Base-by-base conservation (phyloP, 495 filamentous ascomycete species). In the Patellaria atrata region DNA sequence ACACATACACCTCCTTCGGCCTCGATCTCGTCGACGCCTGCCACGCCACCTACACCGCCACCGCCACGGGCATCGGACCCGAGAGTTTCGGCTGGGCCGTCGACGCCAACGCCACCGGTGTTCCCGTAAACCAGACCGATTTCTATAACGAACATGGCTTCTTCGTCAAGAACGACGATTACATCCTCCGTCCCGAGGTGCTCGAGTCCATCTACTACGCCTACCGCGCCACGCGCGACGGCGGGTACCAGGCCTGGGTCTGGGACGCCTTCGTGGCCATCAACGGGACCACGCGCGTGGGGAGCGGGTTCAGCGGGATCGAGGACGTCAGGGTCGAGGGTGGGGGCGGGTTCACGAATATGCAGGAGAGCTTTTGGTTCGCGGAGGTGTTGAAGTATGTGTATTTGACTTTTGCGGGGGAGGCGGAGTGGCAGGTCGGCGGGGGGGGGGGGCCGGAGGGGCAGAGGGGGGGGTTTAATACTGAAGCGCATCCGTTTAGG, bases 181-280 rank as follows among this genome's bases (percentile, higher is more conserved):
- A 92, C 50, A 60, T 76, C 1, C 65, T 94, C 23, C 68, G 85
- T 0, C 85, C 85, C 2, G 85, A 94, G 52, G 81, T 85, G 1
- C 66, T 92, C 13, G 85, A 94, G 57, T 80, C 74, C 42, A 79
- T 76, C 54, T 94, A 92, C 65, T 87, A 94, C 48, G 82, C 82
- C 0, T 89, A 79, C 55, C 69, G 80, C 11, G 63, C 77, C 6
- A 92, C 85, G 2, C 76, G 77, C 11, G 66, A 84, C 10, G 45
- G 52, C 24, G 56, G 57, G 55, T 70, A 54, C 43, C 47, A 52
- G 33, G 41, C 42, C 16, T 89, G 80, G 82, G 77, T 77, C 2
- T 94, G 84, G 85, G 73, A 77, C 18, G 82, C 75, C 3, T 91
- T 85, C 51, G 38, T 65, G 27, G 66, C 67, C 1, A 77, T 94